Base-by-base conservation (phyloP, 345 rosid species). In the Crucihimalaya himalaica region DNA sequence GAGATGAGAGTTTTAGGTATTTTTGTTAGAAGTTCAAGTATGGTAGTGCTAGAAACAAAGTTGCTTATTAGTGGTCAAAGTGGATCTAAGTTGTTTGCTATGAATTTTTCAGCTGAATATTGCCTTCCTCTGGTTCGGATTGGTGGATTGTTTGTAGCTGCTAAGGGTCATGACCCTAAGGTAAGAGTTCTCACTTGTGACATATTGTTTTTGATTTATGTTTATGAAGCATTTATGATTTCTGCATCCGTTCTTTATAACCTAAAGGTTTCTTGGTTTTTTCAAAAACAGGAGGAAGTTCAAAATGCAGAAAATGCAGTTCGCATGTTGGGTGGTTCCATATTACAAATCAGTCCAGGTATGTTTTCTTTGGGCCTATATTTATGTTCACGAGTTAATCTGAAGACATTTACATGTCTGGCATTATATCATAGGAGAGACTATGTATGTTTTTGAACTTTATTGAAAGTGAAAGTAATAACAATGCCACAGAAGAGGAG, bases 141-240 rank as follows among this genome's bases (percentile, higher is more conserved):
- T 68, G 97, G 97, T 73, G 98, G 98, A 62, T 81, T 94, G 83
- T 89, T 94, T 82, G 80, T 89, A 45, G 98, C 98, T 81, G 93
- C 97, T 5, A 94, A 94, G 83, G 98, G 98, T 81, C 96, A 88
- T 68, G 83, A 89, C 81, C 98, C 98, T 73, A 82, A 86, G 80
- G 98, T 91, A 66, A 52, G 83, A 59, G 27, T 67, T 19, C 55
- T 10, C 4, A 54, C 50, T 65, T 61, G 23, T 47, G 55, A 37
- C 47, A 14, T 20, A 13, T 35, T 18, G n/a, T 23, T 73, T 71
- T 28, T 3, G 0, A n/a, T 18, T 15, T 29, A 8, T 57, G 57
- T 57, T 29, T 69, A 8, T 20, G 15, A 27, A 45, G 31, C n/a
- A 13, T 14, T 15, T 42, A 45, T 56, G 64, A 15, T 73, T 27